These are phyloP conservation scores for Truncatella angustata DNA, from an alignment of 2,329 filamentous ascomycete species.

Conservation along the genomic window DNA sequence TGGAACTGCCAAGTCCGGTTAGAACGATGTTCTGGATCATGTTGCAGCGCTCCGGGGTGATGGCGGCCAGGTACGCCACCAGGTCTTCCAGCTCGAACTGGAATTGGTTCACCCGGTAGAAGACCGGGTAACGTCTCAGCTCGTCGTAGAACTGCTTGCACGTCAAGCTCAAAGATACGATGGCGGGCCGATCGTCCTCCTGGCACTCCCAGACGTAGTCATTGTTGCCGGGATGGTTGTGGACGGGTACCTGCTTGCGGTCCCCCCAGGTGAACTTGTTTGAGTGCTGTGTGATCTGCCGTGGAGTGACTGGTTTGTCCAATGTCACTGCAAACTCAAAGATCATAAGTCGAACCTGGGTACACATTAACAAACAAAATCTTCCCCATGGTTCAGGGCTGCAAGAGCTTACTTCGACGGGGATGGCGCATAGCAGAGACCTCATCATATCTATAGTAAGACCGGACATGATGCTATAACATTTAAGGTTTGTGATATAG, in stretches of 20 bases:
- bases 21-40: constrained; percentile 7
- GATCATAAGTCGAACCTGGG: constrained; percentile 11
- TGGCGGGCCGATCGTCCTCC: neutral
- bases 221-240: constrained; percentile 1
- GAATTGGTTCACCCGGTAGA: constrained; percentile 13
- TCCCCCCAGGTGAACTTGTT: constrained; percentile 12
- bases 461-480: neutral
- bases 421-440: constrained; percentile 1
- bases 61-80: constrained; percentile 6
- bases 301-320: constrained; percentile 6
- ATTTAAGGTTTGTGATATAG: too few relatives aligned
- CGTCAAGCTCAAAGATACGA: constrained; percentile 3
- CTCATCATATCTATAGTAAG: neutral
- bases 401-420: constrained; percentile 1
- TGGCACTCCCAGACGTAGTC: neutral
- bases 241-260: constrained; percentile 2
- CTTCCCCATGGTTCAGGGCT: too few relatives aligned
- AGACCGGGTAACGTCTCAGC: constrained; percentile 8
- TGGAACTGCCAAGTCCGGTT: neutral
- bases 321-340: constrained; percentile 10
- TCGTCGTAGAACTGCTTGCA: constrained; percentile 12
- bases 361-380: neutral
- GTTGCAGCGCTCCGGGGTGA: constrained; percentile 12
- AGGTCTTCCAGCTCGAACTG: constrained; percentile 1
- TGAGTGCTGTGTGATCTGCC: constrained; percentile 8